Percentiles rank a stretch among this genome's conserved stretches.
Evolutionary conservation across 331 rosid species (phyloP).

Genomic region (Prunus yedoensis): DNA sequence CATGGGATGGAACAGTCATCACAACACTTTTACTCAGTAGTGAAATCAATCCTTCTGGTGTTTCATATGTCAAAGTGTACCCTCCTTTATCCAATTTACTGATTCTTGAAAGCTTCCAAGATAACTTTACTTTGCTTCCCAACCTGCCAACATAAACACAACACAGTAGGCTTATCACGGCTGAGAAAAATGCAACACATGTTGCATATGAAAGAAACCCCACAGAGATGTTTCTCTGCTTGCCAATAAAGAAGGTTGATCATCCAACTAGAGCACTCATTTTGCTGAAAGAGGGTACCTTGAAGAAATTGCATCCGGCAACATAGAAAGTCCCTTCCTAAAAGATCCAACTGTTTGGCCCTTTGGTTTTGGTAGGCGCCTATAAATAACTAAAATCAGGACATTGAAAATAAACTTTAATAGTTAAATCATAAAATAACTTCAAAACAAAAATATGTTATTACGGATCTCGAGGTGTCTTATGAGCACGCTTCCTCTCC

Average conservation of each 20-base stretch:
- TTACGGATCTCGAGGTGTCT: conserved; percentile 87
- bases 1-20: conserved; percentile 85
- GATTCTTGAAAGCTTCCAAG: conserved; percentile 87
- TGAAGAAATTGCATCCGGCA: conserved; percentile 82
- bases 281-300: conserved; percentile 41
- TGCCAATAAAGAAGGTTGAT: neutral
- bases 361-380: conserved; percentile 93
- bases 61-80: conserved; percentile 75
- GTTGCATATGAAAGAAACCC: neutral
- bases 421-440: conserved; percentile 12
- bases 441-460: conserved; percentile 23
- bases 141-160: conserved; percentile 54
- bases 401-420: conserved; percentile 23
- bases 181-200: conserved; percentile 8
- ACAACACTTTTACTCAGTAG: conserved; percentile 72
- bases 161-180: conserved; percentile 22
- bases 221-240: neutral
- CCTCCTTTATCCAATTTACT: conserved; percentile 66
- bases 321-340: conserved; percentile 85
- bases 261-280: conserved; percentile 16
- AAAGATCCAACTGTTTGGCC: conserved; percentile 98
- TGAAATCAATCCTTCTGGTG: conserved; percentile 83
- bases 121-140: conserved; percentile 76
- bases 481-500: conserved; percentile 60
- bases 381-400: conserved; percentile 41